Evolutionary conservation across 352 stramenopile genomes (phyloP).

Genomic region (Globisporangium takayamanum): DNA sequence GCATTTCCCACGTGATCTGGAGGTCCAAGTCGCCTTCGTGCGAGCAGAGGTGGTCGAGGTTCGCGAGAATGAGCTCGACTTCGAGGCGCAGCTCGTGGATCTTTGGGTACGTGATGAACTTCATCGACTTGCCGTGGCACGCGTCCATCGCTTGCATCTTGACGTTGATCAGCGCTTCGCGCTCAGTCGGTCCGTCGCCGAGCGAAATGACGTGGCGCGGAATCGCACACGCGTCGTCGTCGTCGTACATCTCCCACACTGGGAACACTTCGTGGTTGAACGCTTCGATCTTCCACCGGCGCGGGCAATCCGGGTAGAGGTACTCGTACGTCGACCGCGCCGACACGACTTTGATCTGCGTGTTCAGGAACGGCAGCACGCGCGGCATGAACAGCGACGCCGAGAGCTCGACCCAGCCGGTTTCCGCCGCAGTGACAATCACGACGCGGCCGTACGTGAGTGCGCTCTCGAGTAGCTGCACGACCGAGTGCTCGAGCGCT

Average conservation of each 20-base stretch:
- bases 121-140: constrained; percentile 84
- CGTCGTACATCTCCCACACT: constrained; percentile 63
- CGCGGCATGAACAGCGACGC: constrained; percentile 84
- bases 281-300: constrained; percentile 86
- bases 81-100: constrained; percentile 73
- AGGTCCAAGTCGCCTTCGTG: constrained; percentile 78
- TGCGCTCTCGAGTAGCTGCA: constrained; percentile 65
- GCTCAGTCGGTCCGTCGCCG: constrained; percentile 77
- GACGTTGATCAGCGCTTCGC: constrained; percentile 78
- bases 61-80: constrained; percentile 73
- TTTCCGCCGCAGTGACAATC: constrained; percentile 87
- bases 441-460: constrained; percentile 72
- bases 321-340: constrained; percentile 88
- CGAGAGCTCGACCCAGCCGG: constrained; percentile 87
- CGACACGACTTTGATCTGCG: constrained; percentile 84
- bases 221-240: constrained; percentile 31
- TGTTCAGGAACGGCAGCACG: constrained; percentile 70
- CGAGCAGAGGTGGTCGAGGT: constrained; percentile 74
- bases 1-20: constrained; percentile 84
- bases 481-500: constrained; percentile 68
- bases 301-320: constrained; percentile 77
- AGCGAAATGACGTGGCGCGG: constrained; percentile 78
- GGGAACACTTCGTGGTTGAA: constrained; percentile 85
- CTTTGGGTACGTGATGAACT: constrained; percentile 86
- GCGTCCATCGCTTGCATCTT: constrained; percentile 79